Percentiles rank a stretch among this genome's conserved stretches.
These are phyloP conservation scores for Curvularia sp. DNA, from an alignment of 2,329 filamentous ascomycete genomes.

Conservation along the genomic window DNA sequence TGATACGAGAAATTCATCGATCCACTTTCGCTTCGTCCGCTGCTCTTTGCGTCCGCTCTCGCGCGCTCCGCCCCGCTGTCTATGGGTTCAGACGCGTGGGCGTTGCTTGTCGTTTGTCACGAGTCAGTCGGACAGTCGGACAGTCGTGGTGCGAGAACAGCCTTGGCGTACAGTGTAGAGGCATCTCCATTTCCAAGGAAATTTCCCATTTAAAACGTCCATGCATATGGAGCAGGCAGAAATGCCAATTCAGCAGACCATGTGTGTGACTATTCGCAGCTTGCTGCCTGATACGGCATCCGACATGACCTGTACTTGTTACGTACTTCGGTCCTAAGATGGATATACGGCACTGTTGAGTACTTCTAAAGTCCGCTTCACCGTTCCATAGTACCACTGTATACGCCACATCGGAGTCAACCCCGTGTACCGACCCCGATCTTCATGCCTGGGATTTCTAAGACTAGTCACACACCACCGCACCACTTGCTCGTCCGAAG, in stretches of 20 bases:
- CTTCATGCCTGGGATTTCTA: neutral
- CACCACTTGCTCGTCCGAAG: neutral
- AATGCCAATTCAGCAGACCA: neutral
- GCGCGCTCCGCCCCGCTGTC: conserved; percentile 1
- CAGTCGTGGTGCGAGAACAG: neutral
- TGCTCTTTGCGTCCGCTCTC: neutral
- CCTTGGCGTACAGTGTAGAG: neutral
- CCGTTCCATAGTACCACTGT: neutral
- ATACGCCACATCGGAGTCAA: neutral
- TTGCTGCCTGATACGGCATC: neutral
- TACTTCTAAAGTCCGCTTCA: neutral
- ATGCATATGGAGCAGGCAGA: neutral
- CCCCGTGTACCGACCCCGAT: neutral
- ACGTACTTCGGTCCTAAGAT: neutral
- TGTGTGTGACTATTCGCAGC: neutral
- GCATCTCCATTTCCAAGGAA: neutral
- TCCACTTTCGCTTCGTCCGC: neutral
- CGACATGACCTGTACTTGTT: neutral
- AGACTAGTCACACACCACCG: neutral
- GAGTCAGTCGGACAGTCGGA: neutral
- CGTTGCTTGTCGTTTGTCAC: neutral
- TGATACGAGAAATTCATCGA: neutral
- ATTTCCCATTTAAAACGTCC: neutral
- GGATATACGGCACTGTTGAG: neutral
- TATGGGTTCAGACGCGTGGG: neutral